A percentile compares a stretch with the other conserved stretches of the same genome.
phyloP scores from a whole-genome alignment of 345 rosid genomes.

The Geranium brycei region DNA sequence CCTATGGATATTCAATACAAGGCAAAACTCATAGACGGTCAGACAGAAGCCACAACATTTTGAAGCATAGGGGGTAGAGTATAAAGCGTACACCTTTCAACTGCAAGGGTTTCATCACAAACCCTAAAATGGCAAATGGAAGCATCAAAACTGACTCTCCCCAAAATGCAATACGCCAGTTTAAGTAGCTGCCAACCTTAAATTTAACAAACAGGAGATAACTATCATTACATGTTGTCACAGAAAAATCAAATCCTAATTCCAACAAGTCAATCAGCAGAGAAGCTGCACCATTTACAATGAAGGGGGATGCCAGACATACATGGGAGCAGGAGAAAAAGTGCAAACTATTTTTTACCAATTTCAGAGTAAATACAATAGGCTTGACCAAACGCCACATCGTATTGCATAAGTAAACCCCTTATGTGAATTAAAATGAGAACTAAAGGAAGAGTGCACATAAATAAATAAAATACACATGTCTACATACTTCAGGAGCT shows the following conservation, averaged over 20 bases:
- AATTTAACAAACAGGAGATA: conserved; percentile 5
- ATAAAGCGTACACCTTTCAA: conserved; percentile 51
- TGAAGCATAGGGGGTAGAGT: conserved; percentile 1
- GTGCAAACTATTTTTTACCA: too few relatives aligned
- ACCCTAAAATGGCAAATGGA: conserved; percentile 65
- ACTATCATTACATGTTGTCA: neutral
- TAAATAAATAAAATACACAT: too few relatives aligned
- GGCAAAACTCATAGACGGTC: neutral
- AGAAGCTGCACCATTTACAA: too few relatives aligned
- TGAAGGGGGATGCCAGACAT: too few relatives aligned
- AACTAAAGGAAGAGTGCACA: too few relatives aligned
- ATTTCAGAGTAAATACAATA: too few relatives aligned
- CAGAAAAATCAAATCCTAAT: neutral
- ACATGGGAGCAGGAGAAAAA: too few relatives aligned
- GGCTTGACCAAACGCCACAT: too few relatives aligned
- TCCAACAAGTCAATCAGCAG: neutral
- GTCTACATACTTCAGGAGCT: too few relatives aligned
- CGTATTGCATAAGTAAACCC: too few relatives aligned
- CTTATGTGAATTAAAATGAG: too few relatives aligned
- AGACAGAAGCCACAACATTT: neutral
- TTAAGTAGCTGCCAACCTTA: conserved; percentile 54
- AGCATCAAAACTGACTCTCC: conserved; percentile 81
- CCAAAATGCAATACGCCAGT: conserved; percentile 80
- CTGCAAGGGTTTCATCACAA: conserved; percentile 69
- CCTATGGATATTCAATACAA: conserved; percentile 29